phyloP scores from a whole-genome alignment of 495 filamentous ascomycete genomes.

The Hyaloscypha hepaticicola region DNA sequence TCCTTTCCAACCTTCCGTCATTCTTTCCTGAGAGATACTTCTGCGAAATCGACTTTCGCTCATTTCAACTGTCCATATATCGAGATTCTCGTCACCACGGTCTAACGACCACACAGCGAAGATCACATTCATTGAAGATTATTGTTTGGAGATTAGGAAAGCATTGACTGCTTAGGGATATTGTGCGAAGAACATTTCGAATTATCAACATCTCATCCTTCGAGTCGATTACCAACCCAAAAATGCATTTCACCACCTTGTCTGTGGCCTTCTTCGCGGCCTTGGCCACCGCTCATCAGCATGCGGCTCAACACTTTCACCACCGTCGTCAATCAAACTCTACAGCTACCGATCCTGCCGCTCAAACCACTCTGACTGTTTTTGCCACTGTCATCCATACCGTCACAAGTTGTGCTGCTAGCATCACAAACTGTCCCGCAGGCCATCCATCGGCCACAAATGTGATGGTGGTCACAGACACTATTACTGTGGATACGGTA shows the following conservation, averaged over 20 bases:
- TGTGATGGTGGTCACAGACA: constrained; percentile 32
- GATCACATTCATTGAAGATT: neutral
- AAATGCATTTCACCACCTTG: constrained; percentile 46
- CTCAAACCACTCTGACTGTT: constrained; percentile 37
- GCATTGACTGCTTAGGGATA: constrained; percentile 31
- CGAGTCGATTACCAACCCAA: constrained; percentile 14
- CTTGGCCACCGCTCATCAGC: constrained; percentile 41
- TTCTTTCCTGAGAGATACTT: constrained; percentile 29
- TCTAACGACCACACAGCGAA: constrained; percentile 12
- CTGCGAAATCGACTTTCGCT: constrained; percentile 38
- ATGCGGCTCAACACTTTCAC: constrained; percentile 37
- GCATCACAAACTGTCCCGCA: constrained; percentile 38
- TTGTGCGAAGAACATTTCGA: constrained; percentile 14
- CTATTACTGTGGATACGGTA: constrained; percentile 32
- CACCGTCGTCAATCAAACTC: constrained; percentile 26
- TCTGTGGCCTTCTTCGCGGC: constrained; percentile 48
- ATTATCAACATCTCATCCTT: constrained; percentile 1
- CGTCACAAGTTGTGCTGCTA: constrained; percentile 33
- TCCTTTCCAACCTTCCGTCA: constrained; percentile 30
- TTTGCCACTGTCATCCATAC: constrained; percentile 36
- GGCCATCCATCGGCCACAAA: constrained; percentile 24
- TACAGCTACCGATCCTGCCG: constrained; percentile 13
- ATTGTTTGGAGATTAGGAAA: constrained; percentile 8
- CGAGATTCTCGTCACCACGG: constrained; percentile 12
- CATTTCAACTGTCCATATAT: constrained; percentile 22